Base-by-base conservation (phyloP, 768 basidiomycete genomes). In the Kwoniella heveanensis region DNA sequence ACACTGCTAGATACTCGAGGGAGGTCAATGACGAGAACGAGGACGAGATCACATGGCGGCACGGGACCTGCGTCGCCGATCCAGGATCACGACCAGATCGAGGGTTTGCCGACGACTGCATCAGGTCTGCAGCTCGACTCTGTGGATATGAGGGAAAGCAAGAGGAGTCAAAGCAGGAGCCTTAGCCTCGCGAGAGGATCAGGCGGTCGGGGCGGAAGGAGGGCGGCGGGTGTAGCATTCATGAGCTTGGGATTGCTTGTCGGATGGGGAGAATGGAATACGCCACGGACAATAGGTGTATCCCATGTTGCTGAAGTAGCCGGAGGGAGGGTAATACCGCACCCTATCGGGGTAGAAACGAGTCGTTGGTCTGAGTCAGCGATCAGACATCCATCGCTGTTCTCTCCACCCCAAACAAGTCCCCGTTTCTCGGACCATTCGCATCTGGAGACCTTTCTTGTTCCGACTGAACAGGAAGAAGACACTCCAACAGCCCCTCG, bases 151-250 rank as follows among this genome's bases (percentile, higher is more conserved):
- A 50, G 62, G 32, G 69, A 70, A 48, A 57, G 51, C n/a, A 47
- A 63, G 55, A 62, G 74, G 48, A 70, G 68, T 60, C 67, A 67
- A 52, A 72, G 76, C 56, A 44, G 79, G 26, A 77, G 68, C 32
- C 46, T 77, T 46, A 75, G 77, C 39, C 60, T 80, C 48, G 77
- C 47, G 29, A 68, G 69, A 49, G 63, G 66, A n/a, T 61, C 51
- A 32, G 54, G 63, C 48, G 69, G 70, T 32, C 88, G n/a, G 83
- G 87, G 71, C 8, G 88, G 86, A 70, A 84, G 86, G 64, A 85
- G 86, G 65, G 85, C 88, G 29, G 88, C 88, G 5, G 87, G 86
- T 1, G 88, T 95, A 82, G 86, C 94, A 21, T 90, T 96, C 69
- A 82, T 96, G 66, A 85, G 90, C 37, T 83, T 86, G 12, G 91